Conservation (phyloP, 345 rosid genomes). For the Eucalyptus regnans region DNA sequence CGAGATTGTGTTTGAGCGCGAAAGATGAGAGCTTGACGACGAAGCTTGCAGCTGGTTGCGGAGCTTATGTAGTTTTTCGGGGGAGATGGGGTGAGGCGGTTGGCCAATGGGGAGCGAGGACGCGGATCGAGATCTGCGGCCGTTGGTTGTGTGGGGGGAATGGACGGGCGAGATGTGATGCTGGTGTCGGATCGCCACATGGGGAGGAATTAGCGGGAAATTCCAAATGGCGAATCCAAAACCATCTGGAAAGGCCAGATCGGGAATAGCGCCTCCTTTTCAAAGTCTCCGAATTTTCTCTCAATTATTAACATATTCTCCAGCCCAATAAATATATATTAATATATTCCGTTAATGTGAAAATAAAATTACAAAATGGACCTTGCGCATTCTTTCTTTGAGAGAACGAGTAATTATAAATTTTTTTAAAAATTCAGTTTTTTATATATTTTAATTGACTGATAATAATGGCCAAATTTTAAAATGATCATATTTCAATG, state of each 20-base stretch:
- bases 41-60: not conserved
- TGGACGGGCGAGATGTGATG: not conserved
- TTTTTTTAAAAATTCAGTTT: too few species aligned
- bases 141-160: not conserved
- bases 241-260: not conserved
- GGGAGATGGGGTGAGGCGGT: not conserved
- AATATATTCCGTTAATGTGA: not conserved
- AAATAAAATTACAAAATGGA: not conserved
- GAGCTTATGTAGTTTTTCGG: not conserved
- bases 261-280: not conserved
- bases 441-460: too few species aligned
- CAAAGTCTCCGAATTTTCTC: not conserved
- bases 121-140: not conserved
- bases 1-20: not conserved
- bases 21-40: not conserved
- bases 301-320: too few species aligned
- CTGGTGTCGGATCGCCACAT: not conserved
- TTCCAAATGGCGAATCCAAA: not conserved
- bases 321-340: too few species aligned
- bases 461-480: too few species aligned
- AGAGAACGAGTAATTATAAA: not conserved
- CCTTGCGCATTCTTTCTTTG: not conserved
- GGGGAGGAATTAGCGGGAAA: not conserved
- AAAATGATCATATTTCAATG: not conserved
- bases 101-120: not conserved